Evolutionary conservation across 2,329 filamentous ascomycete species (phyloP).

Genomic region (Pestalotiopsis sp.): DNA sequence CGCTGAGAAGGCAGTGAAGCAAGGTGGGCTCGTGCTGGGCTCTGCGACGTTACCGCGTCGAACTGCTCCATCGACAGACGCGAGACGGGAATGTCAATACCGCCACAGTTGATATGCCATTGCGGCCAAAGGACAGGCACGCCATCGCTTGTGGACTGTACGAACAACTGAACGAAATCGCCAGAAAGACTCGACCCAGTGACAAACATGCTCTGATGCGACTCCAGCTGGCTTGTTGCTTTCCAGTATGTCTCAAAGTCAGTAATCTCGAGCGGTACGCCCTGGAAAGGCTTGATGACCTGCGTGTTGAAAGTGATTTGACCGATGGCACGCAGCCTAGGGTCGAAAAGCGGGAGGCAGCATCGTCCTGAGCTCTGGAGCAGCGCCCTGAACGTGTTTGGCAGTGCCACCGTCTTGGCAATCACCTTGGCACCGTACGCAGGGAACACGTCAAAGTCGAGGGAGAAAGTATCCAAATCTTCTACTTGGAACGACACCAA

Average conservation of each 20-base stretch:
- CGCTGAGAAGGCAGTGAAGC: slow-evolving; percentile 47
- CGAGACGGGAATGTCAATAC: slow-evolving; percentile 80
- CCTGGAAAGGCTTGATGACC: slow-evolving; percentile 94
- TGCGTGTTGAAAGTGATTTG: slow-evolving; percentile 94
- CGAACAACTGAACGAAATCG: slow-evolving; percentile 90
- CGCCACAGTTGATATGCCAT: slow-evolving; percentile 78
- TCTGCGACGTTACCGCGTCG: slow-evolving; percentile 50
- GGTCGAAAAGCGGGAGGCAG: slow-evolving; percentile 89
- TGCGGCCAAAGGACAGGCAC: slow-evolving; percentile 85
- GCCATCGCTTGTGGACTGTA: slow-evolving; percentile 88
- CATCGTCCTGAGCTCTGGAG: slow-evolving; percentile 78
- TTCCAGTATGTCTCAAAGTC: slow-evolving; percentile 99
- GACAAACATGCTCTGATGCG: slow-evolving; percentile 82
- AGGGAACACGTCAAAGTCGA: slow-evolving; percentile 97
- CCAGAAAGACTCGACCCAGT: slow-evolving; percentile 94
- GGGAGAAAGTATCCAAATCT: slow-evolving; percentile 86
- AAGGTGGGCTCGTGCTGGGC: slow-evolving; percentile 47
- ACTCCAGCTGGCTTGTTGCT: slow-evolving; percentile 89
- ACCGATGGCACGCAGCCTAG: slow-evolving; percentile 86
- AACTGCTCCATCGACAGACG: slow-evolving; percentile 79
- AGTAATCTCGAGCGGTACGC: slow-evolving; percentile 91
- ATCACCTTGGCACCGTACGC: slow-evolving; percentile 98
- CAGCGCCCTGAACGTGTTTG: slow-evolving; percentile 79
- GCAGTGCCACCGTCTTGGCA: slow-evolving; percentile 89
- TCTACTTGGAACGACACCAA: slow-evolving; percentile 96